phyloP scores from a whole-genome alignment of 805 yeast species.

The Saturnispora sanitii region DNA sequence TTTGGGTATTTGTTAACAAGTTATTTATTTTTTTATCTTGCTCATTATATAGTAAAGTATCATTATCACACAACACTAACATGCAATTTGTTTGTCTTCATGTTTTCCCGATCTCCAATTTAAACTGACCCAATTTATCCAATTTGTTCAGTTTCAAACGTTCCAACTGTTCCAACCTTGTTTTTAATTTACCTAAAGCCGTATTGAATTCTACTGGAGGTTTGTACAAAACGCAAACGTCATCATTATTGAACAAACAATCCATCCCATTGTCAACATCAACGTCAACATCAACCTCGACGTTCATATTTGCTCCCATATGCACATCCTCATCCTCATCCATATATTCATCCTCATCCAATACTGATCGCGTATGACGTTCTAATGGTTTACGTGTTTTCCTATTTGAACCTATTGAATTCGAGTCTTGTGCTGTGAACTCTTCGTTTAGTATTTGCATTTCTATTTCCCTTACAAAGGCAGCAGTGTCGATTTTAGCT shows the following conservation, averaged over 20 bases:
- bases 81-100: no score
- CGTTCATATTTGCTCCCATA: background rate
- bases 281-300: background rate
- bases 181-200: background rate
- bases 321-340: background rate
- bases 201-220: background rate
- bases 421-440: slow-evolving; percentile 1
- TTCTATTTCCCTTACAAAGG: slow-evolving; percentile 1
- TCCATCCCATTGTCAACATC: background rate
- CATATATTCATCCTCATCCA: background rate
- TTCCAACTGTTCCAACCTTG: background rate
- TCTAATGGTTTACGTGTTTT: slow-evolving; percentile 1
- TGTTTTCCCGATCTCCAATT: background rate
- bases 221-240: background rate
- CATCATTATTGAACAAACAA: background rate
- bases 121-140: background rate
- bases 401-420: background rate
- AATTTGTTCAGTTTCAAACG: background rate
- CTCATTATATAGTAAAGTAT: no score
- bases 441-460: slow-evolving; percentile 5
- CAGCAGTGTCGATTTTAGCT: background rate
- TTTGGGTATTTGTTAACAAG: no score
- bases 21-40: no score
- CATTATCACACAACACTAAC: no score
- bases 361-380: background rate